These are phyloP conservation scores for Cicer judaicum DNA, from an alignment of 306 rosid species.

Conservation along the genomic window DNA sequence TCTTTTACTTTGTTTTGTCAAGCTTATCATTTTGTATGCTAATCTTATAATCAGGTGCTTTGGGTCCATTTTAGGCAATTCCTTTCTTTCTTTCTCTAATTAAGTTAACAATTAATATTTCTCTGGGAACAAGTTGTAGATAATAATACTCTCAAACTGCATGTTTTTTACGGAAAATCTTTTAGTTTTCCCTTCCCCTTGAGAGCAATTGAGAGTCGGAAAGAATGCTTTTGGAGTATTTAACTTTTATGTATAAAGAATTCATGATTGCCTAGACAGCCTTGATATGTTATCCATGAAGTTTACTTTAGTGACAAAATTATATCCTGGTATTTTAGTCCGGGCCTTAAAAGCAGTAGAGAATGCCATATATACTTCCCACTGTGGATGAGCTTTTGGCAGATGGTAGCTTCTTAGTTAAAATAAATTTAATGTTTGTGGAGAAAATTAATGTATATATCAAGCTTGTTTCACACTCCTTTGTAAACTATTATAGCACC, in stretches of 20 bases:
- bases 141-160: neutral
- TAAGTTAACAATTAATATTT: neutral
- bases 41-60: slow-evolving; percentile 3
- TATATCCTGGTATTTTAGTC: slow-evolving; percentile 29
- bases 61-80: slow-evolving; percentile 1
- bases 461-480: slow-evolving; percentile 24
- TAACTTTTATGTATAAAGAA: neutral
- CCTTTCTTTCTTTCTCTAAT: slow-evolving; percentile 25
- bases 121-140: neutral
- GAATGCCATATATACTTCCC: neutral
- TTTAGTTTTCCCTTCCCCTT: neutral
- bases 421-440: neutral
- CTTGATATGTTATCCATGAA: slow-evolving; percentile 17
- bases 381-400: neutral
- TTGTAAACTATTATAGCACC: neutral
- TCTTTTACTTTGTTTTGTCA: slow-evolving; percentile 16
- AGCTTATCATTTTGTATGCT: slow-evolving; percentile 27
- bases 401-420: neutral
- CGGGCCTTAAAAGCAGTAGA: slow-evolving; percentile 12
- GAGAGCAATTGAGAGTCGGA: slow-evolving; percentile 16
- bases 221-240: slow-evolving; percentile 15
- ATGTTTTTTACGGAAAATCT: neutral
- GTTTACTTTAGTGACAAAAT: slow-evolving; percentile 5
- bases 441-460: neutral
- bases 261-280: slow-evolving; percentile 6